Percentiles rank a stretch among this genome's conserved stretches.
Evolutionary conservation across 2,329 filamentous ascomycete genomes (phyloP).

Genomic region (Colletotrichum simmondsii): DNA sequence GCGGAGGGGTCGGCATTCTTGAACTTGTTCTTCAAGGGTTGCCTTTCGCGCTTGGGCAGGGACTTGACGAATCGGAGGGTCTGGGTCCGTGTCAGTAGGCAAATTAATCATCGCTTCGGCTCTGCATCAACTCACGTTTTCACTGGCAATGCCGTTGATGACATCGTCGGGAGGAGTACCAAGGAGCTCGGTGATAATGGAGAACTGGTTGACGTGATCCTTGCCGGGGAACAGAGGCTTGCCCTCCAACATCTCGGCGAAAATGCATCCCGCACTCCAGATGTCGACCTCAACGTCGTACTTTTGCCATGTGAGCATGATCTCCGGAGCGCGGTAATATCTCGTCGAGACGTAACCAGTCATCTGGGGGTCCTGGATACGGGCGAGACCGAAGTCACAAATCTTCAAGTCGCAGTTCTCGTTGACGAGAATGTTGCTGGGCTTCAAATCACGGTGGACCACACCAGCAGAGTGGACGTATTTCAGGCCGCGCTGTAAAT

Average conservation of each 20-base stretch:
- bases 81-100: conserved; percentile 53
- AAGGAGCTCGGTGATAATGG: conserved; percentile 97
- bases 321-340: conserved; percentile 98
- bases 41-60: conserved; percentile 91
- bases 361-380: conserved; percentile 99
- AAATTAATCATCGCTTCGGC: not conserved
- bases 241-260: conserved; percentile 98
- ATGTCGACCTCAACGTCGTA: conserved; percentile 99
- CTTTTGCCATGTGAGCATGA: conserved; percentile 99
- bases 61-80: conserved; percentile 98
- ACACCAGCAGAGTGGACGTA: conserved; percentile 99
- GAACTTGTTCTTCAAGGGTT: conserved; percentile 89
- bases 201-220: conserved; percentile 99
- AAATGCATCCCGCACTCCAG: conserved; percentile 99
- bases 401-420: conserved; percentile 99
- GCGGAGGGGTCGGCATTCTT: conserved; percentile 89
- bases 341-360: conserved; percentile 98
- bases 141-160: conserved; percentile 97
- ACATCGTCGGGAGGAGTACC: conserved; percentile 98
- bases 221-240: conserved; percentile 99
- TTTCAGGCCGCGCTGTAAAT: conserved; percentile 86
- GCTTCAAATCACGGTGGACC: conserved; percentile 96
- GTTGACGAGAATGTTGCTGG: conserved; percentile 98
- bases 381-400: conserved; percentile 96
- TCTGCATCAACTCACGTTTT: conserved; percentile 75